phyloP scores from a whole-genome alignment of 176 grass and related monocot species.

The Raddia guianensis region DNA sequence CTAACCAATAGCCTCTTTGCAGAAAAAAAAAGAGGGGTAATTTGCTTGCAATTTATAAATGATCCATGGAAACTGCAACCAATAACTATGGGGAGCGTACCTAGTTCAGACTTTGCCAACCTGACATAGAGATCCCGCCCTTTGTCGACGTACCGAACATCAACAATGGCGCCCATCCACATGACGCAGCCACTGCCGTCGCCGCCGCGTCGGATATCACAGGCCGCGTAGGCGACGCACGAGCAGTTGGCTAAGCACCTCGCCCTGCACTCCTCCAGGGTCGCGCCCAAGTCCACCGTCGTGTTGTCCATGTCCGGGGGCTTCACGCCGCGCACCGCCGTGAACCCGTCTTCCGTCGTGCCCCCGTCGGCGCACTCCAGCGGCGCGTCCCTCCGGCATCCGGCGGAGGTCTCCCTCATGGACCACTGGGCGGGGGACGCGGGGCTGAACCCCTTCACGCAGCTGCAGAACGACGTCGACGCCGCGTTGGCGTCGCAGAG shows the following conservation, averaged over 20 bases:
- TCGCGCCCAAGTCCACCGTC: neutral
- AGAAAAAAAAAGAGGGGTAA: no score
- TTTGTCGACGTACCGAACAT: conserved; percentile 15
- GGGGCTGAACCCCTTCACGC: conserved; percentile 41
- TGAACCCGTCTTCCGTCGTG: neutral
- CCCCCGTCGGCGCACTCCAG: conserved; percentile 30
- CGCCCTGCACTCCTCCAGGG: conserved; percentile 29
- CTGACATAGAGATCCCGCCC: conserved; percentile 35
- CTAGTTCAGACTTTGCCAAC: neutral
- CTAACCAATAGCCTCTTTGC: no score
- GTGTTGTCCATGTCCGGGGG: conserved; percentile 34
- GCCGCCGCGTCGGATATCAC: neutral
- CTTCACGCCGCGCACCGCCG: conserved; percentile 30
- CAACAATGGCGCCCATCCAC: neutral
- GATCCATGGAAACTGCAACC: no score
- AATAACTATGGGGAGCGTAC: neutral
- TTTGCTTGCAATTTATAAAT: no score
- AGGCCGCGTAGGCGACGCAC: conserved; percentile 47
- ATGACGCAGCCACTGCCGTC: conserved; percentile 32
- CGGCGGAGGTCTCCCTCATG: conserved; percentile 32
- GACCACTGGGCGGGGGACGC: conserved; percentile 18
- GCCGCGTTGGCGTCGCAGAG: conserved; percentile 32
- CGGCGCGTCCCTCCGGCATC: conserved; percentile 36
- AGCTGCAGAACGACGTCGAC: conserved; percentile 34
- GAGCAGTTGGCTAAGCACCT: conserved; percentile 57